Evolutionary conservation across 2,329 filamentous ascomycete genomes (phyloP), one percentile per base, ranked within the genome.

Genomic region (Aureobasidium sp.): DNA sequence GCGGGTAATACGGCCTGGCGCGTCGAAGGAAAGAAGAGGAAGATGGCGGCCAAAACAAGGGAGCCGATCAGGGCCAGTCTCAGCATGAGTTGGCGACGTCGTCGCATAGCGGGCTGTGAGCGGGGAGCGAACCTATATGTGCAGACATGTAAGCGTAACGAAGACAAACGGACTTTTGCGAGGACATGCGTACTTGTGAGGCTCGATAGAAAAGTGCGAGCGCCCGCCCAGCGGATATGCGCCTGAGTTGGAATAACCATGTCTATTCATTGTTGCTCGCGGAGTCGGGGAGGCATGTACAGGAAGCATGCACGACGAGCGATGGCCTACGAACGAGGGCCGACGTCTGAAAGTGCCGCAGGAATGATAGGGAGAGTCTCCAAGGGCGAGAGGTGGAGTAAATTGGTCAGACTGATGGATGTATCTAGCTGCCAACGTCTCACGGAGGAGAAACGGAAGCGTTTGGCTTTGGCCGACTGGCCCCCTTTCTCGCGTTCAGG

Each of bases 11-110:
- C 69, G 79, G 80, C 67, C 77, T 84, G 74, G 76, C 86, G 76
- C 66, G 91, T 84, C 75, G 90, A 89, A 55, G 92, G 82, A 75
- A 92, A 91, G 66, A 96, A 77, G 66, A 87, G 81, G 70, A 94
- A 82, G 31, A 91, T 72, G 42, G 88, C 73, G 41, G 88, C 75
- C 49, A 88, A 72, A 41, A 84, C 78, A 51, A 84, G 67, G 45
- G 82, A 77, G 63, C 84, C 76, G 57, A 80, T 70, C 25, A 84
- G 77, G 53, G 82, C 84, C 58, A 95, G 72, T 69, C 90, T 87
- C 65, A 87, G 77, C 58, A 95, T 75, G 34, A 94, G 79, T 70
- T 87, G 87, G 75, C 84, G 85, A 75, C 91, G 84, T 71, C 89
- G 85, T 73, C 90, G 84, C 64, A 87, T 78, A 39, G 88, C 84